Base-by-base conservation (phyloP, 306 rosid genomes). In the Prosopis cineraria region DNA sequence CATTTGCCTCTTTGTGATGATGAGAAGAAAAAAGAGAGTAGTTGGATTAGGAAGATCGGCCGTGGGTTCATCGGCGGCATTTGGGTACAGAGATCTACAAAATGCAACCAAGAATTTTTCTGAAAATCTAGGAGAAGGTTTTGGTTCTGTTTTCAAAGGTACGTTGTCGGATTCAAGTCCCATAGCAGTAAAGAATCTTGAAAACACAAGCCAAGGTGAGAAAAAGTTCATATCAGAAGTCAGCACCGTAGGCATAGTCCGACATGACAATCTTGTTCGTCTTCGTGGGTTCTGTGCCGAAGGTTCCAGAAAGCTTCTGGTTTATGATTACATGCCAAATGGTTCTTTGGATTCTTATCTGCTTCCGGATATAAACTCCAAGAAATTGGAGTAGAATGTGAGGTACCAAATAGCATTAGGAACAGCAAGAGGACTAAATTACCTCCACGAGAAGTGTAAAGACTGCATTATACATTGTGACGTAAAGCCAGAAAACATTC, bases 1-100 rank as follows among this genome's bases (percentile, higher is more conserved):
- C 33, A 50, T 85, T 41, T 10, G 84, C 48, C 22, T 76, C 16
- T 56, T 89, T 74, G 17, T 80, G 13, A 14, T 81, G 66, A 10
- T 87, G 70, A 79, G 85, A 45, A 70, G n/a, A n/a, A n/a, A n/a
- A n/a, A n/a, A n/a, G 9, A 10, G 62, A 10, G 10, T 55, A 0
- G 5, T 55, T 22, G 29, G 62, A 55, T 22, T n/a, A 55, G 31
- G 16, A 55, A 55, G 2, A 53, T 53, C 16, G 13, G 62, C 10
- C 16, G 13, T 9, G 27, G 62, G 30, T 24, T 55, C 62, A 8
- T 55, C 22, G 62, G 10, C 10, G 16, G 62, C 31, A 55, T 55
- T 55, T 55, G 62, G 31, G 62, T 55, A 55, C 62, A 22, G 62
- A 24, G 62, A 55, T 55, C 22, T 55, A 20, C 62, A 55, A 24